Evolutionary conservation across 257 asterid species (phyloP).

Genomic region (Ehretia macrophylla): DNA sequence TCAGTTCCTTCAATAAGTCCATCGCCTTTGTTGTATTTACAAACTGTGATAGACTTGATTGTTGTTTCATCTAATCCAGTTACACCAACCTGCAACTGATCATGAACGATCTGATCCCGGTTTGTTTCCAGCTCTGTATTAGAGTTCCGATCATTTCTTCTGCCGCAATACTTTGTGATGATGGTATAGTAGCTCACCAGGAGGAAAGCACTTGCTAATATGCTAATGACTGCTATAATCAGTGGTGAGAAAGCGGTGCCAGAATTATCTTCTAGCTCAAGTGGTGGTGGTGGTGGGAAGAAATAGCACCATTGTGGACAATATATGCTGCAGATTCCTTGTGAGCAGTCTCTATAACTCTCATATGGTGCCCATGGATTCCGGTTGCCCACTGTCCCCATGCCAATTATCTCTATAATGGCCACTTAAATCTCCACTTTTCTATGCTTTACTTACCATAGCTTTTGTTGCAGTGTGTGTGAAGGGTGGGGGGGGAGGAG

Average conservation of each 20-base stretch:
- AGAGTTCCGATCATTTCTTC: constrained; percentile 16
- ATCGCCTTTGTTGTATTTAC: constrained; percentile 38
- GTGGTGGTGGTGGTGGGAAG: constrained; percentile 78
- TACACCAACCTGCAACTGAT: constrained; percentile 36
- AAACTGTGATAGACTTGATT: constrained; percentile 52
- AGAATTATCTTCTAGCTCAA: constrained; percentile 32
- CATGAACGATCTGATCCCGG: constrained; percentile 24
- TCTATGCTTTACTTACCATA: constrained; percentile 1
- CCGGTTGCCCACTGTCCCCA: constrained; percentile 54
- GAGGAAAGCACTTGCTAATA: constrained; percentile 57
- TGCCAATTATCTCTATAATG: constrained; percentile 3
- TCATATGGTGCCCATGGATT: constrained; percentile 56
- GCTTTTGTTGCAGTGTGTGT: constrained; percentile 5
- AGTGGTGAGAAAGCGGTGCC: constrained; percentile 51
- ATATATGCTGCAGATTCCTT: constrained; percentile 68
- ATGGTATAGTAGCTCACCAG: constrained; percentile 65
- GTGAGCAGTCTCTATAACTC: constrained; percentile 58
- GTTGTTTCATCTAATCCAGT: constrained; percentile 55
- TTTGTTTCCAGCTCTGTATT: constrained; percentile 18
- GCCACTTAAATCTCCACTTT: not conserved
- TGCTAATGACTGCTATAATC: constrained; percentile 62
- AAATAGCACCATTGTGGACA: constrained; percentile 86
- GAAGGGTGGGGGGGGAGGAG: no score
- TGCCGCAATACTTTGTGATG: constrained; percentile 56
- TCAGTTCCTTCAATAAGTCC: constrained; percentile 59